A percentile compares a stretch with the other conserved stretches of the same genome.
Evolutionary conservation across 805 yeast species (phyloP).

Genomic region (Pichia paraexigua): DNA sequence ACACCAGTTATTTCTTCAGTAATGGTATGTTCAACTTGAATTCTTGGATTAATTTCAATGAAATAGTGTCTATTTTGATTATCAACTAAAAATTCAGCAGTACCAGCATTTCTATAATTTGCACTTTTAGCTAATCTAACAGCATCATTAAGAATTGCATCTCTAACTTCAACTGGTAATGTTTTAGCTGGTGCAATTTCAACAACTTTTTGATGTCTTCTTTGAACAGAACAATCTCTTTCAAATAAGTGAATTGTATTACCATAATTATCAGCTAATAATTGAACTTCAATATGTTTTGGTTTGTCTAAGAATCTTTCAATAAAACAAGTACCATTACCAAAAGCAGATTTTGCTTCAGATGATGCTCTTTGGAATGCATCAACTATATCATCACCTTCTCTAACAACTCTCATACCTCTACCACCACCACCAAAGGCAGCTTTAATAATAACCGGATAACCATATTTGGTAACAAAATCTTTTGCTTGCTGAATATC

Average conservation of each 20-base stretch:
- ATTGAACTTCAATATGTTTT: constrained; percentile 95
- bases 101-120: constrained; percentile 94
- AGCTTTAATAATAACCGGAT: constrained; percentile 95
- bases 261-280: constrained; percentile 88
- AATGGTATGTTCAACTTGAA: constrained; percentile 97
- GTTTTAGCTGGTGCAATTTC: constrained; percentile 98
- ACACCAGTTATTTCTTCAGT: constrained; percentile 98
- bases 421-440: constrained; percentile 99
- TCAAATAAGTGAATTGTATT: constrained; percentile 93
- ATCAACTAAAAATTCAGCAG: constrained; percentile 96
- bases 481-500: constrained; percentile 65
- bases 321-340: constrained; percentile 96
- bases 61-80: constrained; percentile 90
- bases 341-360: constrained; percentile 93
- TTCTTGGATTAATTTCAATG: constrained; percentile 97
- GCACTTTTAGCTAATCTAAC: constrained; percentile 85
- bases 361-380: constrained; percentile 91
- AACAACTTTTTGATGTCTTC: constrained; percentile 98
- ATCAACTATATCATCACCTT: constrained; percentile 87
- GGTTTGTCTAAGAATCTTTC: constrained; percentile 94
- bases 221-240: constrained; percentile 98
- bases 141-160: constrained; percentile 90
- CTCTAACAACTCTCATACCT: constrained; percentile 98
- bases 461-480: constrained; percentile 81
- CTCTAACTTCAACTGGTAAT: constrained; percentile 73